Evolutionary conservation across 2,329 filamentous ascomycete genomes (phyloP).

Genomic region (Colletotrichum sp.): DNA sequence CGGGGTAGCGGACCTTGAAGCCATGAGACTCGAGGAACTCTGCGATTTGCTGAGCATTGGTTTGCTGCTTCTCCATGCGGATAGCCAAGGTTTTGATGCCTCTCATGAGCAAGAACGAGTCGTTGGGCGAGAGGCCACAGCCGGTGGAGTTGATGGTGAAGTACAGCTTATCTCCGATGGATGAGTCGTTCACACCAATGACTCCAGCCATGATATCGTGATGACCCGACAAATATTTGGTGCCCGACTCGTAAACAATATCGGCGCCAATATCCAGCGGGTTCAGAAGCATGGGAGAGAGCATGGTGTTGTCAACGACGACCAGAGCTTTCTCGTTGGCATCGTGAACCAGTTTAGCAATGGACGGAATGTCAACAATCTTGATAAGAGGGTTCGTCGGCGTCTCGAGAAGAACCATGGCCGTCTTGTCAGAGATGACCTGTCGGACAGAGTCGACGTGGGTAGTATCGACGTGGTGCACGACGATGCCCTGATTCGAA

Average conservation of each 20-base stretch:
- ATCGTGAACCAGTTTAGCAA: conserved; percentile 78
- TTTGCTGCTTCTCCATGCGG: conserved; percentile 98
- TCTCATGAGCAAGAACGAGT: conserved; percentile 93
- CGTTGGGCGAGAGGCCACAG: conserved; percentile 92
- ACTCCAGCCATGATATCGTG: conserved; percentile 99
- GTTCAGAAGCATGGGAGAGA: conserved; percentile 92
- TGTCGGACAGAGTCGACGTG: conserved; percentile 71
- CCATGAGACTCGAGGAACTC: conserved; percentile 90
- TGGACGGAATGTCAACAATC: conserved; percentile 87
- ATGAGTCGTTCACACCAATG: conserved; percentile 84
- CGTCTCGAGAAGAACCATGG: conserved; percentile 95
- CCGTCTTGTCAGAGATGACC: conserved; percentile 79
- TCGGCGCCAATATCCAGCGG: conserved; percentile 94
- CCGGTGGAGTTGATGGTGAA: conserved; percentile 98
- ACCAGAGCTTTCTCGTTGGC: conserved; percentile 82
- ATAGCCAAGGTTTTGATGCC: conserved; percentile 97
- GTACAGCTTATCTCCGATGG: conserved; percentile 87
- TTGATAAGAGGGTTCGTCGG: conserved; percentile 99
- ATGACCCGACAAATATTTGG: conserved; percentile 96
- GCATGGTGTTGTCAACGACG: conserved; percentile 98
- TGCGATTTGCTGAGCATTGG: conserved; percentile 89
- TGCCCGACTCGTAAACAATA: conserved; percentile 96
- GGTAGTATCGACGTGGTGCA: conserved; percentile 97
- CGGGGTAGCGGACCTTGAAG: conserved; percentile 95
- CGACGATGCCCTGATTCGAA: conserved; percentile 86